Conservation (phyloP, 2,329 filamentous ascomycete species). For the Pyricularia sp. region DNA sequence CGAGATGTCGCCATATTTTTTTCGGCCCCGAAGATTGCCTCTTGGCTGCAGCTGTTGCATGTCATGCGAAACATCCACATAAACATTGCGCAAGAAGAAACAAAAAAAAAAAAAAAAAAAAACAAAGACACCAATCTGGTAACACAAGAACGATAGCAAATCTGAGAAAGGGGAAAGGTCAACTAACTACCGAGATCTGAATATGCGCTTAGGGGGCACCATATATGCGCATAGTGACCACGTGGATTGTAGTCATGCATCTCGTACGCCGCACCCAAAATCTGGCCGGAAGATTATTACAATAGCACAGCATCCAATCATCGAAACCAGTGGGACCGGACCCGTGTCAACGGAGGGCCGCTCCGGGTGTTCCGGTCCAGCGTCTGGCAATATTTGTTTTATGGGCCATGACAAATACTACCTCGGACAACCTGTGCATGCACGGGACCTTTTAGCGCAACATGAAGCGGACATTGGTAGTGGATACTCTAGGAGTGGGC, state of each 20-base stretch:
- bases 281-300: background rate
- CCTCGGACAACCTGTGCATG: background rate
- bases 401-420: background rate
- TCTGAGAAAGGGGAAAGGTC: too few relatives aligned
- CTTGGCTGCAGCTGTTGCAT: background rate
- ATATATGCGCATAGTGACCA: background rate
- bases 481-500: background rate
- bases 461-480: background rate
- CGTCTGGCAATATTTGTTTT: background rate
- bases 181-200: background rate
- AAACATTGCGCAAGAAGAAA: background rate
- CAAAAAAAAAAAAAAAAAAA: too few relatives aligned
- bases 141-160: too few relatives aligned
- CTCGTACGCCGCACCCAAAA: background rate
- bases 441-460: background rate
- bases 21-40: background rate
- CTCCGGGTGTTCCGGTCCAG: background rate
- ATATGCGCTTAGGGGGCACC: background rate
- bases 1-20: background rate
- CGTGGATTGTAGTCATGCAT: background rate
- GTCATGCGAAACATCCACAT: background rate
- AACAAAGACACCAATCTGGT: too few relatives aligned
- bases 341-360: background rate
- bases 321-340: background rate
- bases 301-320: too few relatives aligned